Conservation (phyloP, 2,329 filamentous ascomycete genomes). For the Hypoxylon sp. region DNA sequence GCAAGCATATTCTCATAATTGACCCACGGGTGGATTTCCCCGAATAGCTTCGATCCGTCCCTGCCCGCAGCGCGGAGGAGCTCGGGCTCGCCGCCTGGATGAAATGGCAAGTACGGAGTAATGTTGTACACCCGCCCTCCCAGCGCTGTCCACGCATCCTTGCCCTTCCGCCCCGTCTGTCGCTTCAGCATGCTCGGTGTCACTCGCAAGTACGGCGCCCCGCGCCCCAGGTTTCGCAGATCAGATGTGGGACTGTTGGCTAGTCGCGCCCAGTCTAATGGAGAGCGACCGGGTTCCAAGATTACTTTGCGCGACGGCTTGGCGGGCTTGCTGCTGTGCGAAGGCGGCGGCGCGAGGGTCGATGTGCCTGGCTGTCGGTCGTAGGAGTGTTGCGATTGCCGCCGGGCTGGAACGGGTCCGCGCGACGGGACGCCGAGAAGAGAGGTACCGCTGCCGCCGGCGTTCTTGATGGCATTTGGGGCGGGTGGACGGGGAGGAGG, state of each 20-base stretch:
- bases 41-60: constrained; percentile 73
- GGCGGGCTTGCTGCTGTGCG: constrained; percentile 62
- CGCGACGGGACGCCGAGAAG: constrained; percentile 45
- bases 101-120: constrained; percentile 87
- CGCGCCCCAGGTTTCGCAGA: constrained; percentile 70
- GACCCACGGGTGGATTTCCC: constrained; percentile 77
- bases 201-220: constrained; percentile 74
- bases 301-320: constrained; percentile 77
- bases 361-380: constrained; percentile 50
- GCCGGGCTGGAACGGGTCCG: constrained; percentile 55
- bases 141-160: constrained; percentile 90
- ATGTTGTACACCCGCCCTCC: constrained; percentile 96
- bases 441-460: constrained; percentile 16
- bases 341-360: constrained; percentile 66
- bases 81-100: constrained; percentile 87
- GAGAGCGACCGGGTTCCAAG: constrained; percentile 90
- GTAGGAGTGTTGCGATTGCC: constrained; percentile 41
- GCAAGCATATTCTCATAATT: constrained; percentile 78
- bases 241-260: constrained; percentile 71
- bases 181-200: constrained; percentile 82
- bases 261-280: constrained; percentile 88
- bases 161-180: constrained; percentile 85
- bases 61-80: constrained; percentile 71
- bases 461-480: constrained; percentile 40
- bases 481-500: constrained; percentile 45